Evolutionary conservation across 176 grass and related monocot species (phyloP).

Genomic region (Aegilops speltoides): DNA sequence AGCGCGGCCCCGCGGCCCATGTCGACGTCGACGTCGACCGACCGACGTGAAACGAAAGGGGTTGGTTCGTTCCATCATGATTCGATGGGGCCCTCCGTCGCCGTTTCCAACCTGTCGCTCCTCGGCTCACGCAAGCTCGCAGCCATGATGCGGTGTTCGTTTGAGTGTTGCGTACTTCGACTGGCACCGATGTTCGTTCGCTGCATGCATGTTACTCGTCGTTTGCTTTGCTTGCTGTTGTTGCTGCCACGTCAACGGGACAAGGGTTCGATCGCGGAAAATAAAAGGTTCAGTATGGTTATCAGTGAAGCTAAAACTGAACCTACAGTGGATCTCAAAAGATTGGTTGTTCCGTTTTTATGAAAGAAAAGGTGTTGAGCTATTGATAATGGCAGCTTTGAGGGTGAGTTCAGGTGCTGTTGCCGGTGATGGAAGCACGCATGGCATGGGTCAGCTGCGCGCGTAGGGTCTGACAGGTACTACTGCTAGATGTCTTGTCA

Average conservation of each 20-base stretch:
- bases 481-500: not conserved
- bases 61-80: not conserved
- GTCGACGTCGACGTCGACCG: not conserved
- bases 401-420: not conserved
- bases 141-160: not conserved
- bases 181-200: not conserved
- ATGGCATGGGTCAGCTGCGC: not conserved
- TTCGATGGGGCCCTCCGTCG: not conserved
- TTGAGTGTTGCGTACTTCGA: not conserved
- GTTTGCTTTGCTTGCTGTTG: no score
- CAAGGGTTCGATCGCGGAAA: no score
- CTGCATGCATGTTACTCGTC: no score
- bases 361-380: not conserved
- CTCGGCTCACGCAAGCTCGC: not conserved
- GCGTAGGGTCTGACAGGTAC: slow-evolving; percentile 1
- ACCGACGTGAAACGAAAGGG: not conserved
- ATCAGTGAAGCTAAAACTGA: not conserved
- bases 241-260: no score
- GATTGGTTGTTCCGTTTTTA: not conserved
- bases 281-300: not conserved
- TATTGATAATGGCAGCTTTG: not conserved
- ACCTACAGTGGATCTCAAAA: not conserved
- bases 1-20: slow-evolving; percentile 3
- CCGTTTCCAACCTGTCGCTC: not conserved
- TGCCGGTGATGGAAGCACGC: not conserved